Conservation (phyloP, 2,329 filamentous ascomycete species). For the Dendryphion nanum region DNA sequence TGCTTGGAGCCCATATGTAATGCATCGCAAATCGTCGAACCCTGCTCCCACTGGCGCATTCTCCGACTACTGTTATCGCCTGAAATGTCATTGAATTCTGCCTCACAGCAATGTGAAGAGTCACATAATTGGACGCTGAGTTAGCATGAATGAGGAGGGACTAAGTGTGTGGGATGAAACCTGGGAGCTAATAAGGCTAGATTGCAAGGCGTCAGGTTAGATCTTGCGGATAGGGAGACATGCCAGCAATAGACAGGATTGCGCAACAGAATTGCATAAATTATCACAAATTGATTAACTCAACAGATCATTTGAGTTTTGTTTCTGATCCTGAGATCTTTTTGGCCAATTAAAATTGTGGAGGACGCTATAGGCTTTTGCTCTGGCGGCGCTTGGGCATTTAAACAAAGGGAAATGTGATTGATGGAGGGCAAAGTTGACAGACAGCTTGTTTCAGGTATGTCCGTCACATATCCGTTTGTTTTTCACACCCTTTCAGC, state of each 20-base stretch:
- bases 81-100: neutral
- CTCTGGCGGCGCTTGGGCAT: neutral
- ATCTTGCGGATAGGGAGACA: neutral
- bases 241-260: neutral
- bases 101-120: neutral
- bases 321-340: neutral
- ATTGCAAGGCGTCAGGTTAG: neutral
- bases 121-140: neutral
- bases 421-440: no score
- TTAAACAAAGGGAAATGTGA: neutral
- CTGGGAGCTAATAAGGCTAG: neutral
- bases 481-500: conserved; percentile 1
- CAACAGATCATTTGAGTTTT: neutral
- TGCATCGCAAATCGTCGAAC: no score
- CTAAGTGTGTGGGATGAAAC: neutral
- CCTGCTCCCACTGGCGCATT: no score
- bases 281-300: neutral
- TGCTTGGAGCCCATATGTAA: no score
- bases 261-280: neutral
- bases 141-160: neutral
- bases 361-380: neutral
- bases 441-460: neutral
- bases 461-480: neutral
- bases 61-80: no score
- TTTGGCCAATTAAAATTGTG: neutral